Evolutionary conservation across 371 early-diverging fungal genomes (phyloP), one percentile per base, ranked within the genome.

Genomic region (Apophysomyces variabilis): DNA sequence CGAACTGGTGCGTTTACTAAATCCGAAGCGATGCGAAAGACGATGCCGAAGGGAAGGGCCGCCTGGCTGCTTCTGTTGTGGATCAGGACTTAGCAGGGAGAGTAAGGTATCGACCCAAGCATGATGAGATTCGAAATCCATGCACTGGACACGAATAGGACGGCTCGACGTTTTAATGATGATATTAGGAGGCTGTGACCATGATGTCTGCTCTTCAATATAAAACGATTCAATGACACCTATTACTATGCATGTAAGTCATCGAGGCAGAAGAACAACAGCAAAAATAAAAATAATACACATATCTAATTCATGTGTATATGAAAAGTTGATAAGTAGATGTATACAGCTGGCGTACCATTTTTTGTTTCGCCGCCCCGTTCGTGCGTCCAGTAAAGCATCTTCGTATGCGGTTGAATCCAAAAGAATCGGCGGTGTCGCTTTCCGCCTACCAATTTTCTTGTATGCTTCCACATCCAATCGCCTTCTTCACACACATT

Each of bases 381-480:
- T 8, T 50, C 50, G n/a, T 11, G 50, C 38, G 57, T 61, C 67
- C 67, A 67, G 32, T 62, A 61, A 12, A 67, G 12, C 5, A 35
- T 59, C 1, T 39, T 65, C 2, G 43, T 58, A 14, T 36, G 16
- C 16, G 67, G 62, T 32, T 62, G 58, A 8, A 67, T 54, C 67
- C 67, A 67, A 16, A 58, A 61, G 41, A 57, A 58, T 12, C 62
- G 61, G 35, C 39, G 45, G 58, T 67, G 67, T 0, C 67, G 67
- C n/a, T 38, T 37, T 4, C 38, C 66, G 6, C 47, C 46, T 11
- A 60, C 50, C 32, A 54, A 38, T 26, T 44, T 65, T 9, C 62
- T 54, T 37, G 67, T 67, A 38, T 57, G 62, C 21, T 67, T 67
- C 67, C 67, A 67, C 62, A 67, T 57, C 67, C 67, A 67, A 26